phyloP scores from a whole-genome alignment of 2,329 filamentous ascomycete species.

The Zopfia rhizophila region DNA sequence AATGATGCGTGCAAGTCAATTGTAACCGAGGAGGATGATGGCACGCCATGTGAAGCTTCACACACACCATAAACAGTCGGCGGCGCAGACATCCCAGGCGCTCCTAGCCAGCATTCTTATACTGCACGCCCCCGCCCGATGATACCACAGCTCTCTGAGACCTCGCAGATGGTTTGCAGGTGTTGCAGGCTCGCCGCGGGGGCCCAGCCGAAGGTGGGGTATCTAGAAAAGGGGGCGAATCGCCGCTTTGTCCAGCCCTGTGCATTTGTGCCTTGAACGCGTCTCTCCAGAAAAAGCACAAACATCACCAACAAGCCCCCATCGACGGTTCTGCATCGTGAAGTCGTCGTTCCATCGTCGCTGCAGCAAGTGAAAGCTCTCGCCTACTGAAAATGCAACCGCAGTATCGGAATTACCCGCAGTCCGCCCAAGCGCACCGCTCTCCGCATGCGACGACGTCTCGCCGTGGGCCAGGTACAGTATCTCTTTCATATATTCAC shows the following conservation, averaged over 20 bases:
- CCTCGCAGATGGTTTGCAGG: conserved; percentile 8
- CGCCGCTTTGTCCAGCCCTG: conserved; percentile 33
- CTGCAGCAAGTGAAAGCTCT: conserved; percentile 30
- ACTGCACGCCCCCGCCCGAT: conserved; percentile 5
- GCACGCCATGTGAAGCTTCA: conserved; percentile 8
- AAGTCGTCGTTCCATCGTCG: conserved; percentile 39
- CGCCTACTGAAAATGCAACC: conserved; percentile 52
- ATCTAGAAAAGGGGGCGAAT: conserved; percentile 35
- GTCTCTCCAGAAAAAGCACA: conserved; percentile 38
- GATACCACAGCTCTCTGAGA: background rate
- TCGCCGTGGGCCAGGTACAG: conserved; percentile 58
- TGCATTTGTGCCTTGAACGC: conserved; percentile 35
- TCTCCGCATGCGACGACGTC: conserved; percentile 47
- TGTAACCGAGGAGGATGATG: conserved; percentile 17
- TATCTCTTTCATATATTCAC: conserved; percentile 34
- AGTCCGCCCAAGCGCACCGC: conserved; percentile 48
- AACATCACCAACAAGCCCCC: conserved; percentile 29
- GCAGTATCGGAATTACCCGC: conserved; percentile 59
- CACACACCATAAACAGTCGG: background rate
- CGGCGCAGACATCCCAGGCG: background rate
- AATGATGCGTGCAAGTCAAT: conserved; percentile 11
- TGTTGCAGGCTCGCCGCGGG: conserved; percentile 29
- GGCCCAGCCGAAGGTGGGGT: conserved; percentile 32
- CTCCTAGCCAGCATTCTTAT: conserved; percentile 2
- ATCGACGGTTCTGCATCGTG: conserved; percentile 36